Percentiles rank a stretch among this genome's conserved stretches.
These are phyloP conservation scores for Asterophora parasitica DNA, from an alignment of 768 basidiomycete genomes.

Conservation along the genomic window DNA sequence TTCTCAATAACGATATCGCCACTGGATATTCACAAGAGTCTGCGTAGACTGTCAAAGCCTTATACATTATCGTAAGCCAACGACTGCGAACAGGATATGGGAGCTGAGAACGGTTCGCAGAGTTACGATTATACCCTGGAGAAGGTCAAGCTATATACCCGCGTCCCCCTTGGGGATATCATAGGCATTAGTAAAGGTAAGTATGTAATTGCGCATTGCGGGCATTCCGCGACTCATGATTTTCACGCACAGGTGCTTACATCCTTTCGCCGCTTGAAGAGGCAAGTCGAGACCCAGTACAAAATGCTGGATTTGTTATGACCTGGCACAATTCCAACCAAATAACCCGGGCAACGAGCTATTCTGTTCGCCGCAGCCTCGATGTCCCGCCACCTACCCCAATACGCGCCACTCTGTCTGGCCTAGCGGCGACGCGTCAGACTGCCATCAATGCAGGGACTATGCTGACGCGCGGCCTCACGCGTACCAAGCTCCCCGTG, in stretches of 20 bases:
- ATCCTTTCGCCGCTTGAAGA: conserved; percentile 93
- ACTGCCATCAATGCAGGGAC: conserved; percentile 11
- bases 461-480: conserved; percentile 10
- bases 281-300: conserved; percentile 77
- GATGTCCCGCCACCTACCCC: conserved; percentile 22
- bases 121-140: conserved; percentile 92
- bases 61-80: conserved; percentile 73
- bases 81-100: not conserved
- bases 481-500: conserved; percentile 14
- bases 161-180: conserved; percentile 83
- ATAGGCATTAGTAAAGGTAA: conserved; percentile 72
- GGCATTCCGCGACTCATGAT: not conserved
- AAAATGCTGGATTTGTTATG: conserved; percentile 86
- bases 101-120: conserved; percentile 31
- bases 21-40: not conserved
- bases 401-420: conserved; percentile 14
- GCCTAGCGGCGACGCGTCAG: conserved; percentile 10
- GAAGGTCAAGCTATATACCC: conserved; percentile 86
- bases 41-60: conserved; percentile 40
- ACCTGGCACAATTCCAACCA: conserved; percentile 73
- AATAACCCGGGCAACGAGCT: conserved; percentile 75
- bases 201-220: conserved; percentile 4
- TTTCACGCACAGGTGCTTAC: conserved; percentile 71
- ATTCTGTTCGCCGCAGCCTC: conserved; percentile 74
- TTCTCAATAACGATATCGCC: not conserved